These are phyloP conservation scores for Phytophthora meadii DNA, from an alignment of 352 stramenopile genomes.

Conservation along the genomic window DNA sequence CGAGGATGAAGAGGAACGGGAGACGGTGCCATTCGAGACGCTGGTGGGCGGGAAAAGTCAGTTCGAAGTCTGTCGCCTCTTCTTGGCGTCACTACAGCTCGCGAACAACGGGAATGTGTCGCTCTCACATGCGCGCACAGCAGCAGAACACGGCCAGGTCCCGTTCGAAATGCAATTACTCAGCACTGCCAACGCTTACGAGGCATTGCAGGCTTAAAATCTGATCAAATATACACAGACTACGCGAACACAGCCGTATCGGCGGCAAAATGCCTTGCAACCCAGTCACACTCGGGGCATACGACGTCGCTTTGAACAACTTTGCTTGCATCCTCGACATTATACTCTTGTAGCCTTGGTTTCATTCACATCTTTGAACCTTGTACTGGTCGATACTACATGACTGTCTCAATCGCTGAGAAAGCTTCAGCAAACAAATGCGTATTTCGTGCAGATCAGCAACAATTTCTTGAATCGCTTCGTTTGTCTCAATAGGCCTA, in stretches of 20 bases:
- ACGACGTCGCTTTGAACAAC: too few relatives aligned
- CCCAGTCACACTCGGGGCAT: too few relatives aligned
- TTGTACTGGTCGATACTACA: constrained; percentile 20
- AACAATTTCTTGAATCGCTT: too few relatives aligned
- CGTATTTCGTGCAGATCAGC: too few relatives aligned
- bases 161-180: constrained; percentile 81
- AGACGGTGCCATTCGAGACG: constrained; percentile 58
- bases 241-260: too few relatives aligned
- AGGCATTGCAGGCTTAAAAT: constrained; percentile 54
- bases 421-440: constrained; percentile 22
- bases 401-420: constrained; percentile 25
- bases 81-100: constrained; percentile 92
- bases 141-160: constrained; percentile 57
- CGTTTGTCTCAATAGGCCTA: too few relatives aligned
- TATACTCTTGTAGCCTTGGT: neutral
- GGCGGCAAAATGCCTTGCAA: too few relatives aligned
- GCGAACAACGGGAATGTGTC: constrained; percentile 91
- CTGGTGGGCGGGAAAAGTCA: constrained; percentile 62
- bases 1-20: constrained; percentile 24
- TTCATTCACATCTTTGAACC: neutral
- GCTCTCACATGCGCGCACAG: constrained; percentile 75
- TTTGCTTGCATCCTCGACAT: too few relatives aligned
- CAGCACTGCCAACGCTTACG: constrained; percentile 64
- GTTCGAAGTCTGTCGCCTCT: constrained; percentile 90
- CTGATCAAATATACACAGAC: constrained; percentile 33